Evolutionary conservation across 2,329 filamentous ascomycete genomes (phyloP).

Genomic region (Clonostachys rhizophaga): DNA sequence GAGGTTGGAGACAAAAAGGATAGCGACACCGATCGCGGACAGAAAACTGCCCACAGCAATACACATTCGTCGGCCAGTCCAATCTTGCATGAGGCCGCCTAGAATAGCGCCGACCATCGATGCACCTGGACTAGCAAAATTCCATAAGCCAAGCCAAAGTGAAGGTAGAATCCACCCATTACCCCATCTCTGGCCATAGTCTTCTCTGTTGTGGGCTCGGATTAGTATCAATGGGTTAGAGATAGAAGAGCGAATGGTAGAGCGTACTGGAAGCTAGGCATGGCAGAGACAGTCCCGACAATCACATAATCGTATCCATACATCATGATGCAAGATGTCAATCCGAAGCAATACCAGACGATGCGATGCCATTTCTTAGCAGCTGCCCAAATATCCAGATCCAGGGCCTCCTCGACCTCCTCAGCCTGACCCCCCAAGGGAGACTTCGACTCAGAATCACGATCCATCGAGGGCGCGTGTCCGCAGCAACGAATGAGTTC

Average conservation of each 20-base stretch:
- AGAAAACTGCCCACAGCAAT: constrained; percentile 14
- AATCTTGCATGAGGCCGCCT: constrained; percentile 18
- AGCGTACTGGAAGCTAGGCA: constrained; percentile 18
- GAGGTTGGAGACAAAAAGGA: constrained; percentile 16
- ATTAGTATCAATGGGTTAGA: too few relatives aligned
- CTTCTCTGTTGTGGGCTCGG: constrained; percentile 4
- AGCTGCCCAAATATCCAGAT: constrained; percentile 8
- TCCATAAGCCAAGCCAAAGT: constrained; percentile 19
- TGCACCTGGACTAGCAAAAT: constrained; percentile 11
- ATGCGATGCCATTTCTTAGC: constrained; percentile 14
- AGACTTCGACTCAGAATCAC: too few relatives aligned
- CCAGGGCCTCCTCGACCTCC: too few relatives aligned
- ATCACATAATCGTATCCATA: constrained; percentile 20
- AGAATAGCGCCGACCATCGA: constrained; percentile 14
- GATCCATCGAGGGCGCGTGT: too few relatives aligned
- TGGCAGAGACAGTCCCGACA: constrained; percentile 20
- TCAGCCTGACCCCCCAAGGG: too few relatives aligned
- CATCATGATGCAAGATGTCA: constrained; percentile 16
- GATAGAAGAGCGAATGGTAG: too few relatives aligned
- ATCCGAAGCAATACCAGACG: constrained; percentile 13
- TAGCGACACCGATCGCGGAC: constrained; percentile 11
- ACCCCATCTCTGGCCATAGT: constrained; percentile 16
- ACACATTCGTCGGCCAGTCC: constrained; percentile 13
- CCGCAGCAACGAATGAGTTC: too few relatives aligned
- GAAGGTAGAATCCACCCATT: constrained; percentile 14